phyloP scores from a whole-genome alignment of 306 rosid genomes.

The Vicia villosa region DNA sequence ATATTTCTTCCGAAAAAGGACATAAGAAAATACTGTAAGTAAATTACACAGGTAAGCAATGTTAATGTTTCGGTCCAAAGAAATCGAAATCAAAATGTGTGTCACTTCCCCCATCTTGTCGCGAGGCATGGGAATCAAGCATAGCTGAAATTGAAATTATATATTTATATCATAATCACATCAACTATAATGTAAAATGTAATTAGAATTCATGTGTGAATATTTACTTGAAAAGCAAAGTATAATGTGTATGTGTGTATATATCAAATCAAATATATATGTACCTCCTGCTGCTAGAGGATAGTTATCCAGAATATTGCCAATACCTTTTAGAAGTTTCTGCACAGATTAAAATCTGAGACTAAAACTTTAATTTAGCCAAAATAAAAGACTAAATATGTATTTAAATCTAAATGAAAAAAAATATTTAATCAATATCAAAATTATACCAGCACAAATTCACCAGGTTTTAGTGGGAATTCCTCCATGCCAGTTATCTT shows the following conservation, averaged over 20 bases:
- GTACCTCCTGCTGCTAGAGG: constrained; percentile 53
- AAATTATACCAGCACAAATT: constrained; percentile 46
- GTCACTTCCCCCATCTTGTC: not conserved
- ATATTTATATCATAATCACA: not conserved
- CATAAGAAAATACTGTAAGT: no score
- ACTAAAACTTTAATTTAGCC: no score
- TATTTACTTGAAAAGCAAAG: not conserved
- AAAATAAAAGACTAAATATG: no score
- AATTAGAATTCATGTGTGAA: not conserved
- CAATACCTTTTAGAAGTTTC: constrained; percentile 48
- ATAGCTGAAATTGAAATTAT: constrained; percentile 33
- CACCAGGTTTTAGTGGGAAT: constrained; percentile 60
- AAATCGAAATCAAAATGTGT: constrained; percentile 16
- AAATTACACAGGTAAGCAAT: no score
- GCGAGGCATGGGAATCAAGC: constrained; percentile 23
- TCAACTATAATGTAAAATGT: not conserved
- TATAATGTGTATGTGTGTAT: not conserved
- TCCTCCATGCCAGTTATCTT: constrained; percentile 57
- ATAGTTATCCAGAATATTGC: constrained; percentile 49
- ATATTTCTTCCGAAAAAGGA: no score
- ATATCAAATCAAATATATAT: not conserved
- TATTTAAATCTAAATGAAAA: no score
- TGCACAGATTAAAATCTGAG: constrained; percentile 18
- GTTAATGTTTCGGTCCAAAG: constrained; percentile 16
- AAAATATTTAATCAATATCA: not conserved